phyloP scores from a whole-genome alignment of 192 early-diverging fungal genomes.

The Coemansia sp. region DNA sequence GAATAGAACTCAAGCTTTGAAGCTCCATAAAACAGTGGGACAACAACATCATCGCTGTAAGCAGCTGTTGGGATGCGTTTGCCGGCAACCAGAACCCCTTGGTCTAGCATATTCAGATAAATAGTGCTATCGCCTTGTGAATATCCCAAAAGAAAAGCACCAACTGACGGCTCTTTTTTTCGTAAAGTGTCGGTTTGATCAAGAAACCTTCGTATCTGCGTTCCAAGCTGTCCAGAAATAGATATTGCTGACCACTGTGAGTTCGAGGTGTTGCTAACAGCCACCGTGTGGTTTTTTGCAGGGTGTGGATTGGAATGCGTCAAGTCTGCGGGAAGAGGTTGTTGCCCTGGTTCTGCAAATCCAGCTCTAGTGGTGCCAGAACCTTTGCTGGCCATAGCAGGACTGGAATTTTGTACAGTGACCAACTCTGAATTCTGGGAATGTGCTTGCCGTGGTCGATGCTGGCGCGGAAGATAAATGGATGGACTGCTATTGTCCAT shows the following conservation, averaged over 20 bases:
- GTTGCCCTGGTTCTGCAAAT: not conserved
- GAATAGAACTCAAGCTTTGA: conserved; percentile 28
- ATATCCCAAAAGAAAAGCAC: conserved; percentile 44
- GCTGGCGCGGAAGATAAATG: conserved; percentile 43
- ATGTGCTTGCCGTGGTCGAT: conserved; percentile 21
- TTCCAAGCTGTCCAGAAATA: conserved; percentile 35
- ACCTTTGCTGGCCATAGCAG: not conserved
- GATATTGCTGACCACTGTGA: conserved; percentile 5
- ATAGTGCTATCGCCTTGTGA: conserved; percentile 32
- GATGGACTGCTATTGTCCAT: conserved; percentile 43
- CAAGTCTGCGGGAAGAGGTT: conserved; percentile 6
- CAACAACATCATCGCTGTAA: conserved; percentile 22
- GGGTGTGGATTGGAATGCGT: no score
- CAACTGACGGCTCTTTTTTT: conserved; percentile 8
- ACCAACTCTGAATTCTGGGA: not conserved
- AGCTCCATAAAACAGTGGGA: conserved; percentile 33
- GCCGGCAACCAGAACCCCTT: conserved; percentile 18
- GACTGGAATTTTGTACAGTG: not conserved
- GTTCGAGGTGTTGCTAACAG: conserved; percentile 8
- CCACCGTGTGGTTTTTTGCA: not conserved
- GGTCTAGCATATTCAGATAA: conserved; percentile 46
- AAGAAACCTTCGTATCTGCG: conserved; percentile 27
- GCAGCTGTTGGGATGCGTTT: conserved; percentile 35
- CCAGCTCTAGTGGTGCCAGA: conserved; percentile 1
- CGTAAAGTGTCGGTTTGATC: not conserved